Evolutionary conservation across 2,329 filamentous ascomycete genomes (phyloP).

Genomic region (Hymenoscyphus albidus): DNA sequence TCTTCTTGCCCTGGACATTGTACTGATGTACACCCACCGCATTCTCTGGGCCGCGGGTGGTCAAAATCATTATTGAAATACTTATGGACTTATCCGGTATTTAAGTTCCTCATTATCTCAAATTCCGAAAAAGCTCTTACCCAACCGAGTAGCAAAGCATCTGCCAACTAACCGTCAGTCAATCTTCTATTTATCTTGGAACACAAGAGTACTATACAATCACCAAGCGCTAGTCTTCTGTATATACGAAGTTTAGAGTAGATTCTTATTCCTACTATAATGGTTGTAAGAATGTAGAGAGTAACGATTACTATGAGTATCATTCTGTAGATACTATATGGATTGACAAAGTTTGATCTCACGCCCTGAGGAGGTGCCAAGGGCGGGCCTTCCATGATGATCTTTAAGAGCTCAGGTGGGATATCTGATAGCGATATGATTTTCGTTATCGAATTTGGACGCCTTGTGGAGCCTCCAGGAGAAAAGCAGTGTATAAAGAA

Average conservation of each 20-base stretch:
- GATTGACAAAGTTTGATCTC: background rate
- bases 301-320: background rate
- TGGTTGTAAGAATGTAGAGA: background rate
- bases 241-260: background rate
- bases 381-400: background rate
- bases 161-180: background rate
- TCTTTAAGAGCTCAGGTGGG: background rate
- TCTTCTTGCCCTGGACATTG: background rate
- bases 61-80: background rate
- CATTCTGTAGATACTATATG: background rate
- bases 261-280: background rate
- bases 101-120: background rate
- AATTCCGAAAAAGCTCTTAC: background rate
- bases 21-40: background rate
- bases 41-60: background rate
- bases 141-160: background rate
- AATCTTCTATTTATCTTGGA: background rate
- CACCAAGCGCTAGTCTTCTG: background rate
- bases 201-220: background rate
- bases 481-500: background rate
- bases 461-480: no score
- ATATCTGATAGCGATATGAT: background rate
- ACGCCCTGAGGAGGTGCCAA: background rate
- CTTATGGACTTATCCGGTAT: background rate
- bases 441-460: background rate